Evolutionary conservation across 768 basidiomycete genomes (phyloP).

Genomic region (Agrocybe pediades): DNA sequence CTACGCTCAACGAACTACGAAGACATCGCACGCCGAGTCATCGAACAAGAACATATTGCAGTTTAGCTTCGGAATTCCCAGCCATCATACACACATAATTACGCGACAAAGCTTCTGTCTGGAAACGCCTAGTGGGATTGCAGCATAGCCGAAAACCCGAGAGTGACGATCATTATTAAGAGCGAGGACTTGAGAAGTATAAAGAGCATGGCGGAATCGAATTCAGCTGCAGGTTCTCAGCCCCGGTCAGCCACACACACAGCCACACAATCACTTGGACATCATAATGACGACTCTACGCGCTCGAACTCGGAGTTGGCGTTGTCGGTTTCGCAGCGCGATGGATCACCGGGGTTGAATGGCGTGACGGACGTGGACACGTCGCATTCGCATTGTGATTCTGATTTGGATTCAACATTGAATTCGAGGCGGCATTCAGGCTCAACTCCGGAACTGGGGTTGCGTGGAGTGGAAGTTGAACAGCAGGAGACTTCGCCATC

Average conservation of each 20-base stretch:
- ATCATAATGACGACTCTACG: not conserved
- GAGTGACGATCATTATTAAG: not conserved
- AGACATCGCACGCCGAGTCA: not conserved
- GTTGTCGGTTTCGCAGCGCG: not conserved
- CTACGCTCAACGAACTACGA: not conserved
- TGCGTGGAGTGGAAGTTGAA: no score
- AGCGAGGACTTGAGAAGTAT: not conserved
- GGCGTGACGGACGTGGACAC: not conserved
- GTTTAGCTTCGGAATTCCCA: not conserved
- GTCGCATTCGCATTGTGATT: not conserved
- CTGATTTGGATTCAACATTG: no score
- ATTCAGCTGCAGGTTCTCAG: not conserved
- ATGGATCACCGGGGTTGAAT: not conserved
- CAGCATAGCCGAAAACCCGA: not conserved
- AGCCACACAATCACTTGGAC: not conserved
- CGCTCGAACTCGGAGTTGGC: not conserved
- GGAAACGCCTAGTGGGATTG: no score
- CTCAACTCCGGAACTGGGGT: not conserved
- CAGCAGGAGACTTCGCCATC: not conserved
- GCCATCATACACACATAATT: not conserved
- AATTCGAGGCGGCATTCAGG: not conserved
- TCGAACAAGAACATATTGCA: not conserved
- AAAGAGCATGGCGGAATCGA: not conserved
- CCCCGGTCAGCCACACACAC: not conserved
- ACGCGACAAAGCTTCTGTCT: not conserved